phyloP scores from a whole-genome alignment of 208 protist genomes.

The Leishmania major region DNA sequence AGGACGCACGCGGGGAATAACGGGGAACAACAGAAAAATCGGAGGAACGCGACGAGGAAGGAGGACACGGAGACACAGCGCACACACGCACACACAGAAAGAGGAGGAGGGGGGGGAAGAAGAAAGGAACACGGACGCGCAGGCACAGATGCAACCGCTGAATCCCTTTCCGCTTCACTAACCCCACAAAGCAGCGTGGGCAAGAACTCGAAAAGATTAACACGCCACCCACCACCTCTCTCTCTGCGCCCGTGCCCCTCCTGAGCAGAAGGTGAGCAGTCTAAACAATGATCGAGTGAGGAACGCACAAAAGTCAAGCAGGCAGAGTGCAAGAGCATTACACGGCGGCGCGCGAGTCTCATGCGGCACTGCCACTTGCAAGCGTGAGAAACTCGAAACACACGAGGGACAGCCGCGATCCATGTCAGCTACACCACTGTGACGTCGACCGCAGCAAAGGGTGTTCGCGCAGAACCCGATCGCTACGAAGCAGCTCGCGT shows the following conservation, averaged over 20 bases:
- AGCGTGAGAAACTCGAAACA: background rate
- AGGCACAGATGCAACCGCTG: background rate
- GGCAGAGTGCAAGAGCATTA: background rate
- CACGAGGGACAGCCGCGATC: too few species aligned
- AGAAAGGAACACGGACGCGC: background rate
- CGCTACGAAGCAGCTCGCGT: constrained; percentile 10
- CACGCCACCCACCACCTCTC: background rate
- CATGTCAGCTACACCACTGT: background rate
- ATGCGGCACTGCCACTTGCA: background rate
- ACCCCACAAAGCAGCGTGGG: background rate
- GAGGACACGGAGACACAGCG: background rate
- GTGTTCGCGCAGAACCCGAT: constrained; percentile 6
- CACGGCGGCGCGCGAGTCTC: background rate
- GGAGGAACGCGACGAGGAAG: background rate
- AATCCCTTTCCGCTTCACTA: background rate
- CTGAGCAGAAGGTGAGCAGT: constrained; percentile 7
- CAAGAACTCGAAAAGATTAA: background rate
- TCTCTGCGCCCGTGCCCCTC: background rate
- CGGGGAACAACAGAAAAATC: background rate
- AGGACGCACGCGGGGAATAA: background rate
- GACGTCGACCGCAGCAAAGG: background rate
- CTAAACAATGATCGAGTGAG: background rate
- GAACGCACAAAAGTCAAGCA: background rate
- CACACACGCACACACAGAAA: background rate
- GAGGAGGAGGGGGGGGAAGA: background rate